These are phyloP conservation scores for Glutinoglossum americanum DNA, from an alignment of 495 filamentous ascomycete genomes.

Conservation along the genomic window DNA sequence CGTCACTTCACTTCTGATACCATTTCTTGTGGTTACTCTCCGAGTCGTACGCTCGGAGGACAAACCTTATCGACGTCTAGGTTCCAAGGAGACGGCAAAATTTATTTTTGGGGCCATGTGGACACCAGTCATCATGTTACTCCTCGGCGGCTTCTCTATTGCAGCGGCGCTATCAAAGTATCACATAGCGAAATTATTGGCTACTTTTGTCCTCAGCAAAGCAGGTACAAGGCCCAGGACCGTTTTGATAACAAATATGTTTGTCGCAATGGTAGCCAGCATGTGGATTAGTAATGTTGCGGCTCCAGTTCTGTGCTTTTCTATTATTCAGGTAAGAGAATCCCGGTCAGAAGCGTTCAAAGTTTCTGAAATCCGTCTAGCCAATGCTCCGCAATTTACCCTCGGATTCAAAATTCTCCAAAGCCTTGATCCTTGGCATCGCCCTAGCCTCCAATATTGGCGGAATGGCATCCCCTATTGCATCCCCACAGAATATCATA, in stretches of 20 bases:
- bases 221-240: constrained; percentile 74
- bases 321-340: constrained; percentile 60
- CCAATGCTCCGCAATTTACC: constrained; percentile 87
- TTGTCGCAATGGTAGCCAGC: constrained; percentile 87
- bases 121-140: constrained; percentile 97
- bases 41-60: constrained; percentile 60
- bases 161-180: constrained; percentile 92
- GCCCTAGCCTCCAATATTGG: constrained; percentile 89
- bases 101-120: constrained; percentile 92
- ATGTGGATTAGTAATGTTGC: constrained; percentile 99
- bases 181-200: constrained; percentile 90
- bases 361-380: constrained; percentile 17
- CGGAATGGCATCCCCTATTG: constrained; percentile 89
- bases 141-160: constrained; percentile 89
- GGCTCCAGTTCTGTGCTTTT: constrained; percentile 93
- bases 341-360: neutral
- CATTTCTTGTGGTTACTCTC: constrained; percentile 78
- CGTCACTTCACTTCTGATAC: constrained; percentile 82
- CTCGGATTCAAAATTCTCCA: constrained; percentile 73
- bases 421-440: constrained; percentile 89
- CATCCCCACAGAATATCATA: constrained; percentile 92
- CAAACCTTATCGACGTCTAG: constrained; percentile 44
- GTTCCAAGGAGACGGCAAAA: constrained; percentile 48
- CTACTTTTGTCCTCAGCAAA: constrained; percentile 91
- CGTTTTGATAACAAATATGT: constrained; percentile 90